Conservation (phyloP, 805 yeast genomes). For the Candida yuanshanica region DNA sequence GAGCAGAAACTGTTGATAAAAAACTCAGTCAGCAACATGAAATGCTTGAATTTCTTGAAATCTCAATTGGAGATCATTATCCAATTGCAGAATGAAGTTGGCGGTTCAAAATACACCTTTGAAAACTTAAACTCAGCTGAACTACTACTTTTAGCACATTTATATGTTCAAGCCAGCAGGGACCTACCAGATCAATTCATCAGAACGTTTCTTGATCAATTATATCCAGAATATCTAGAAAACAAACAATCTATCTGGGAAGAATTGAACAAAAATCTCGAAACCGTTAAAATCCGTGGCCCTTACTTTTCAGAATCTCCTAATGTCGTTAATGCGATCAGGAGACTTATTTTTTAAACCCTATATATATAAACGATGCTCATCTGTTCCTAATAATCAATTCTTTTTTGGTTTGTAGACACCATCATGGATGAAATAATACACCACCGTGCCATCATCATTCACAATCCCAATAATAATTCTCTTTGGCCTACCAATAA, state of each 20-base stretch:
- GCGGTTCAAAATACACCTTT: conserved; percentile 1
- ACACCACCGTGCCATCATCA: conserved; percentile 67
- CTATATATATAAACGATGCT: background rate
- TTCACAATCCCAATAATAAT: conserved; percentile 51
- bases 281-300: conserved; percentile 9
- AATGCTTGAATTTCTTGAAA: conserved; percentile 17
- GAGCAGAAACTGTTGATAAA: conserved; percentile 22
- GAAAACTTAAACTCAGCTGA: conserved; percentile 26
- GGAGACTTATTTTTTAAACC: conserved; percentile 5
- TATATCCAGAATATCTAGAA: conserved; percentile 22
- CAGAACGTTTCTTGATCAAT: conserved; percentile 23
- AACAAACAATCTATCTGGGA: conserved; percentile 10
- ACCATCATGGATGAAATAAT: conserved; percentile 63
- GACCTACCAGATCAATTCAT: conserved; percentile 37
- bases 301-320: conserved; percentile 22
- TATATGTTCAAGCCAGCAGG: conserved; percentile 26
- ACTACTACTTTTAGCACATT: conserved; percentile 31
- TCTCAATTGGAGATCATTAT: conserved; percentile 7
- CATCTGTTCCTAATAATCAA: no score
- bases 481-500: conserved; percentile 32
- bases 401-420: conserved; percentile 57
- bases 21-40: conserved; percentile 24
- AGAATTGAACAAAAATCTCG: conserved; percentile 7
- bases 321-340: conserved; percentile 17
- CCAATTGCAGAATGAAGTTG: conserved; percentile 14